phyloP scores from a whole-genome alignment of 371 early-diverging fungal species.

The Zychaea mexicana region DNA sequence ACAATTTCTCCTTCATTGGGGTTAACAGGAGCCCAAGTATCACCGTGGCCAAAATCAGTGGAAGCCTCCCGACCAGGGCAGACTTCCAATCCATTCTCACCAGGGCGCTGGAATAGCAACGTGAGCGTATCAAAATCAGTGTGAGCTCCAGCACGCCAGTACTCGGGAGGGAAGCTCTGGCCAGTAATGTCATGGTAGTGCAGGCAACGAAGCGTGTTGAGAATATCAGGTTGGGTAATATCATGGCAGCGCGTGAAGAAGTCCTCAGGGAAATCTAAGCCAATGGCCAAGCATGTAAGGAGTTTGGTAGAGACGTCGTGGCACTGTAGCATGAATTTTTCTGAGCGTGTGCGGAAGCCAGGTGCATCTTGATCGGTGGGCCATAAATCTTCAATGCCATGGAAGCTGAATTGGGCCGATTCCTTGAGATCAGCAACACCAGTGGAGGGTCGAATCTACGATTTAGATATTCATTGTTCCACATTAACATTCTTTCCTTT shows the following conservation, averaged over 20 bases:
- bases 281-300: conserved; percentile 29
- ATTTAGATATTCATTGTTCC: background rate
- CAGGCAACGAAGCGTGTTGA: conserved; percentile 32
- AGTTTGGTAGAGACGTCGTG: conserved; percentile 29
- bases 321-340: conserved; percentile 34
- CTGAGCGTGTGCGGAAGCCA: conserved; percentile 18
- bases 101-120: conserved; percentile 30
- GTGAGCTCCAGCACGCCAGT: conserved; percentile 43
- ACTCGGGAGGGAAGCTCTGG: conserved; percentile 30
- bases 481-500: background rate
- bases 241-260: conserved; percentile 37
- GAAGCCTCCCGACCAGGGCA: conserved; percentile 36
- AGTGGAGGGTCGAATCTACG: conserved; percentile 31
- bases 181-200: conserved; percentile 40
- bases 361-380: conserved; percentile 32
- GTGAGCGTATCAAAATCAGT: conserved; percentile 39
- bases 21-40: conserved; percentile 28
- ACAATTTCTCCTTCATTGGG: conserved; percentile 39
- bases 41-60: conserved; percentile 33
- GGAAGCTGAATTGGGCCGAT: conserved; percentile 35
- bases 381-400: conserved; percentile 35
- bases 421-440: conserved; percentile 41
- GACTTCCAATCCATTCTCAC: conserved; percentile 31
- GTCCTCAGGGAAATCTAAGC: conserved; percentile 28
- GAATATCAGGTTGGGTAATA: conserved; percentile 22